phyloP scores from a whole-genome alignment of 805 yeast species.

The Vanderwaltozyma verrucispora region DNA sequence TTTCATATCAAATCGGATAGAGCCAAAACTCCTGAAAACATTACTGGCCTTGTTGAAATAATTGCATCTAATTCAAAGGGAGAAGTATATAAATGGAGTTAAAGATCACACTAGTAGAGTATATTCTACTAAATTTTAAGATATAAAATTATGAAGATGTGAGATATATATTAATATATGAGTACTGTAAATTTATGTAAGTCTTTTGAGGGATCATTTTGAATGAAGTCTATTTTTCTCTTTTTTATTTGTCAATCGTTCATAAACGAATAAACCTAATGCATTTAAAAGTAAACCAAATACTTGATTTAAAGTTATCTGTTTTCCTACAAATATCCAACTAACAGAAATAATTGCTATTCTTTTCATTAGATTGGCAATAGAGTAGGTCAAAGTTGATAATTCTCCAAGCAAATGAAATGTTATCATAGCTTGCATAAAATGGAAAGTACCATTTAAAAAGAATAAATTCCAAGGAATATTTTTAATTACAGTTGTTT shows the following conservation, averaged over 20 bases:
- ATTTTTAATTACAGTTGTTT: slow-evolving; percentile 15
- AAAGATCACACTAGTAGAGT: no score
- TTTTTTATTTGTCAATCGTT: slow-evolving; percentile 28
- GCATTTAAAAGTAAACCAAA: slow-evolving; percentile 43
- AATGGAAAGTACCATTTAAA: slow-evolving; percentile 67
- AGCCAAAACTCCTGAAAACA: no score
- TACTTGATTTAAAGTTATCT: slow-evolving; percentile 36
- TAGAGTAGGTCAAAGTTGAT: slow-evolving; percentile 76
- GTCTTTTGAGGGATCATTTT: not conserved
- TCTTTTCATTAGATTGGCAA: slow-evolving; percentile 81
- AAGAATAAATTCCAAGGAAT: slow-evolving; percentile 43
- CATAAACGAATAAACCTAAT: slow-evolving; percentile 51
- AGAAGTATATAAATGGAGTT: slow-evolving; percentile 38
- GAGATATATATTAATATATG: no score
- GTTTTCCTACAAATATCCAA: slow-evolving; percentile 50
- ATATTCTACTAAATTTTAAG: no score
- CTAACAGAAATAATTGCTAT: slow-evolving; percentile 76
- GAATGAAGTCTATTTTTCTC: not conserved
- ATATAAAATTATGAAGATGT: no score
- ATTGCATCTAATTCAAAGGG: slow-evolving; percentile 45
- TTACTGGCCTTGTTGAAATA: not conserved
- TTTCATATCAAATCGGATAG: slow-evolving; percentile 5
- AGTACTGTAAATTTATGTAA: no score
- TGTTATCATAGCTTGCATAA: slow-evolving; percentile 68
- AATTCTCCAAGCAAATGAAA: slow-evolving; percentile 72